Evolutionary conservation across 441 rosid genomes (phyloP).

Genomic region (Adansonia grandidieri): DNA sequence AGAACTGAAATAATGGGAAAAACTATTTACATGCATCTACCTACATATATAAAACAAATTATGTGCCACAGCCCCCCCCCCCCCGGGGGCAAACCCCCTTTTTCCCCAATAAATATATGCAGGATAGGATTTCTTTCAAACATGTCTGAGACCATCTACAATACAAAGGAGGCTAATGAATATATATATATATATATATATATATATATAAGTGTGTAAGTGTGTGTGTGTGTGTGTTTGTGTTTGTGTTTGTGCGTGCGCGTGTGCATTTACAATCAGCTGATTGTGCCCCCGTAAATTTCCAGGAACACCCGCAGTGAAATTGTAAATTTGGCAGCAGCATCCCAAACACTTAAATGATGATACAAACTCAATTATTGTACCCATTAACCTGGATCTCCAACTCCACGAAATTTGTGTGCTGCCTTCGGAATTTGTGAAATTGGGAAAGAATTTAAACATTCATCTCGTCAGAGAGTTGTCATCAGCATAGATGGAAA

Average conservation of each 20-base stretch:
- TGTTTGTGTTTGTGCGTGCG: too few species aligned
- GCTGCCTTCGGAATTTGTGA: slow-evolving; percentile 23
- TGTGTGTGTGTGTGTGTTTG: too few species aligned
- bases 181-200: background rate
- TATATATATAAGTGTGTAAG: slow-evolving; percentile 16
- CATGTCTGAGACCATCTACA: slow-evolving; percentile 30
- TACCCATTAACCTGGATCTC: background rate
- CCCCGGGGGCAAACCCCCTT: slow-evolving; percentile 22
- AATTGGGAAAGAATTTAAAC: slow-evolving; percentile 12
- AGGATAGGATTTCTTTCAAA: slow-evolving; percentile 28
- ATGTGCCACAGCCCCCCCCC: slow-evolving; percentile 73
- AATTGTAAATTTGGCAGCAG: slow-evolving; percentile 6
- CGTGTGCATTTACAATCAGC: too few species aligned
- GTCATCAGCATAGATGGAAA: slow-evolving; percentile 74
- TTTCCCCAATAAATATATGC: slow-evolving; percentile 21
- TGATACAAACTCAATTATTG: slow-evolving; percentile 20
- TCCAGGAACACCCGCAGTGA: slow-evolving; percentile 23
- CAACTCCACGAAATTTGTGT: background rate
- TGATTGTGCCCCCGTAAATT: slow-evolving; percentile 17
- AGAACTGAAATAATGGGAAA: slow-evolving; percentile 15
- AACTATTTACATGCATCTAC: slow-evolving; percentile 64
- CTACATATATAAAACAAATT: slow-evolving; percentile 41
- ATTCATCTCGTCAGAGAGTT: slow-evolving; percentile 51
- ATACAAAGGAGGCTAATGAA: slow-evolving; percentile 59
- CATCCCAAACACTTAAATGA: background rate